phyloP scores from a whole-genome alignment of 2,329 filamentous ascomycete genomes.

The Exophiala sp. region DNA sequence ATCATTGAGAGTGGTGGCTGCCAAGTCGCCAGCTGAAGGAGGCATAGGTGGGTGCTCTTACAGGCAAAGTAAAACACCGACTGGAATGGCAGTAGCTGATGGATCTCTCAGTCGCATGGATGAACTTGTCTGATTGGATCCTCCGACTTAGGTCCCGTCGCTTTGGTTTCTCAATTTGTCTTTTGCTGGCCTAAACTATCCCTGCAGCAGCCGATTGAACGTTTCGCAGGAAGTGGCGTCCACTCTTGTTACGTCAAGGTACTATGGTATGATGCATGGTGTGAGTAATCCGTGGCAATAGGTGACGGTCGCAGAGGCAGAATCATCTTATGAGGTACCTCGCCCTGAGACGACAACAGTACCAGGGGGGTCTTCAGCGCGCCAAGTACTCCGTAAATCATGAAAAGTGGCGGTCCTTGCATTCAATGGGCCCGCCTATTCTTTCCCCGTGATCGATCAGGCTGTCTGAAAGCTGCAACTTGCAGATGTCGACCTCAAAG shows the following conservation, averaged over 20 bases:
- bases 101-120: neutral
- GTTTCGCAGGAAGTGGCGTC: neutral
- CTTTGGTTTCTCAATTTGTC: no score
- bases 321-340: neutral
- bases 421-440: no score
- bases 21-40: slow-evolving; percentile 21
- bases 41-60: slow-evolving; percentile 5
- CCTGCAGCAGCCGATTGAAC: slow-evolving; percentile 21
- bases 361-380: no score
- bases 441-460: no score
- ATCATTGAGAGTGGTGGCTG: neutral
- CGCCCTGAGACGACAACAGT: no score
- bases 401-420: no score
- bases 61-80: neutral
- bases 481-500: no score
- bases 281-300: no score
- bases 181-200: slow-evolving; percentile 1
- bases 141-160: neutral
- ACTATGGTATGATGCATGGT: neutral
- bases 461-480: no score
- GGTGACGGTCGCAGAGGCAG: neutral
- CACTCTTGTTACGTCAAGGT: neutral
- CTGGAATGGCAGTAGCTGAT: slow-evolving; percentile 16
- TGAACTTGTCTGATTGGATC: neutral
- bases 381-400: no score